phyloP scores from a whole-genome alignment of 192 early-diverging fungal genomes.

The Obelidium mucronatum region DNA sequence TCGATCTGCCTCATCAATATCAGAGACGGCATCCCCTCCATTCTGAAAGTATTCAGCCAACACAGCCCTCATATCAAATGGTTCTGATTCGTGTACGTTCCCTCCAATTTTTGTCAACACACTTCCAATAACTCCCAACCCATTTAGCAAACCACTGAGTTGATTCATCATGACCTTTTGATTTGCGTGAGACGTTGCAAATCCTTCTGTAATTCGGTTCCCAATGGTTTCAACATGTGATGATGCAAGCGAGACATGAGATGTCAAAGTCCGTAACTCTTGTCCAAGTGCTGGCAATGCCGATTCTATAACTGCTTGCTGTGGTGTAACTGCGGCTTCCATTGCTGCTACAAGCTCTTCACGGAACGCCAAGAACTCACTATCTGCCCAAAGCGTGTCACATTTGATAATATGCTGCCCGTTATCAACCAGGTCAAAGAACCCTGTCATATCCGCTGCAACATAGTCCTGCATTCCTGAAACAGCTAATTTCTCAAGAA shows the following conservation, averaged over 20 bases:
- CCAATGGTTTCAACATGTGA: neutral
- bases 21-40: neutral
- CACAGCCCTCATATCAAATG: neutral
- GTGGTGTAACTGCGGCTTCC: neutral
- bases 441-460: neutral
- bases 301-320: neutral
- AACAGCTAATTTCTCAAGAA: neutral
- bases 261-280: neutral
- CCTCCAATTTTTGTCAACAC: neutral
- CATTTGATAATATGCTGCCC: neutral
- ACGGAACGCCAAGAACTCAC: neutral
- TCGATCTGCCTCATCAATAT: neutral
- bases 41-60: neutral
- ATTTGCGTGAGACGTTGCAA: neutral
- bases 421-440: neutral
- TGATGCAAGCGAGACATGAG: neutral
- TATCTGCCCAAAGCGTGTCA: neutral
- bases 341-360: neutral
- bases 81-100: neutral
- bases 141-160: neutral
- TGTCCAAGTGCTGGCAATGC: neutral
- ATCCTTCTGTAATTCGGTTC: neutral
- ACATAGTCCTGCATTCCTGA: constrained; percentile 6
- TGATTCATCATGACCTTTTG: neutral
- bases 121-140: neutral